phyloP scores from a whole-genome alignment of 306 rosid species.

The Elaeagnus macrophylla region DNA sequence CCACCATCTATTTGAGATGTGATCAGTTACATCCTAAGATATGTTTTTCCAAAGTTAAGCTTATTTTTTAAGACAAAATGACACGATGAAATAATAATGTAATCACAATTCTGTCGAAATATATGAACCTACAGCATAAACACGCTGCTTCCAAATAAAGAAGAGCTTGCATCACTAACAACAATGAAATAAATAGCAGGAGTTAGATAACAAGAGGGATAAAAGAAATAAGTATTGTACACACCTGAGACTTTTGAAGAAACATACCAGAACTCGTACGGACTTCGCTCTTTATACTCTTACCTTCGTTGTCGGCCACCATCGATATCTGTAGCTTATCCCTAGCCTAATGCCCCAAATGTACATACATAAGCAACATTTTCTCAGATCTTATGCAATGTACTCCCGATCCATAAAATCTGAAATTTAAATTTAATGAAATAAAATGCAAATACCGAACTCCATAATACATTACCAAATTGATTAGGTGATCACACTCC shows the following conservation, averaged over 20 bases:
- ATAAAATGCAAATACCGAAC: conserved; percentile 3
- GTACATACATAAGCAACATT: neutral
- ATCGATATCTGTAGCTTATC: conserved; percentile 71
- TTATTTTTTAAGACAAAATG: neutral
- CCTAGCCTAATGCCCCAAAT: conserved; percentile 51
- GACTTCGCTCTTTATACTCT: conserved; percentile 63
- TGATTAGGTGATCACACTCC: conserved; percentile 77
- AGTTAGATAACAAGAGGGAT: neutral
- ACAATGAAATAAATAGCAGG: no score
- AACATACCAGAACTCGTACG: conserved; percentile 98
- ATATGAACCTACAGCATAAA: neutral
- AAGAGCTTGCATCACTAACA: no score
- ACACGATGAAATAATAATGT: neutral
- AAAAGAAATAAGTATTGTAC: neutral
- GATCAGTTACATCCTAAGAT: no score
- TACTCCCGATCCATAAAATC: neutral
- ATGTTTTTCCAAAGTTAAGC: neutral
- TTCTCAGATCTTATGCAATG: neutral
- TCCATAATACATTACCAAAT: conserved; percentile 36
- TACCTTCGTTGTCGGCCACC: conserved; percentile 88
- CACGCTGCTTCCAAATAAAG: no score
- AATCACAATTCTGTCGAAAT: neutral
- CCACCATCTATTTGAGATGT: no score
- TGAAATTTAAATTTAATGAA: neutral
- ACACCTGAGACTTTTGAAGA: conserved; percentile 63